A percentile compares a stretch with the other conserved stretches of the same genome.
Conservation (phyloP, 768 basidiomycete species). For the Paxillus rubicundulus region DNA sequence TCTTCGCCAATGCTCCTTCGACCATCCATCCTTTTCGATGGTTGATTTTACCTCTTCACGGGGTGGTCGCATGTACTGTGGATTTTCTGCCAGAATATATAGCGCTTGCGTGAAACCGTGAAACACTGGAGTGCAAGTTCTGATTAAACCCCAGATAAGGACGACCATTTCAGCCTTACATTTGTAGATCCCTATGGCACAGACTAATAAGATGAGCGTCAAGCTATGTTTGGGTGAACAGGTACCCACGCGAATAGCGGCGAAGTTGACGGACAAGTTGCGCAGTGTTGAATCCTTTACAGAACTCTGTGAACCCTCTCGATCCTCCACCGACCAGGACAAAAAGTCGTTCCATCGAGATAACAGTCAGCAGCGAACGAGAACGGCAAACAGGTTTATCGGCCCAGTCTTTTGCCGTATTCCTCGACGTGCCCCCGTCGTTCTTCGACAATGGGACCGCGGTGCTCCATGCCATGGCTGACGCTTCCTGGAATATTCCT, state of each 20-base stretch:
- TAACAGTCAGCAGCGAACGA: neutral
- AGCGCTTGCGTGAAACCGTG: slow-evolving; percentile 31
- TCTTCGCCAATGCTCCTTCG: slow-evolving; percentile 20
- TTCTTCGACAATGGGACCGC: slow-evolving; percentile 32
- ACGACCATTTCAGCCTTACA: neutral
- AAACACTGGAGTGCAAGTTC: slow-evolving; percentile 19
- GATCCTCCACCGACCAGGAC: slow-evolving; percentile 28
- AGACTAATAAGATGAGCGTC: neutral
- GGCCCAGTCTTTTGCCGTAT: slow-evolving; percentile 23
- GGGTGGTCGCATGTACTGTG: slow-evolving; percentile 30
- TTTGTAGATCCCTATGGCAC: slow-evolving; percentile 8
- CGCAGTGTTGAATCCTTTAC: slow-evolving; percentile 20
- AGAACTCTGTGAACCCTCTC: slow-evolving; percentile 7
- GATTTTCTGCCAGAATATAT: slow-evolving; percentile 32
- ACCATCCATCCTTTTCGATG: slow-evolving; percentile 22
- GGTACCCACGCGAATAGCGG: slow-evolving; percentile 22
- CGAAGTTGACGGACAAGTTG: slow-evolving; percentile 10
- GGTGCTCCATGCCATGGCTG: slow-evolving; percentile 3
- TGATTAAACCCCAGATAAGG: slow-evolving; percentile 5
- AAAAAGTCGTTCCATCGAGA: slow-evolving; percentile 30
- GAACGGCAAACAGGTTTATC: slow-evolving; percentile 33
- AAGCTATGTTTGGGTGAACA: neutral
- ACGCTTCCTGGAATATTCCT: slow-evolving; percentile 2
- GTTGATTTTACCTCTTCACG: slow-evolving; percentile 35
- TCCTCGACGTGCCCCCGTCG: slow-evolving; percentile 20